Conservation (phyloP, 768 basidiomycete species). For the Holtermannia corniformis region DNA sequence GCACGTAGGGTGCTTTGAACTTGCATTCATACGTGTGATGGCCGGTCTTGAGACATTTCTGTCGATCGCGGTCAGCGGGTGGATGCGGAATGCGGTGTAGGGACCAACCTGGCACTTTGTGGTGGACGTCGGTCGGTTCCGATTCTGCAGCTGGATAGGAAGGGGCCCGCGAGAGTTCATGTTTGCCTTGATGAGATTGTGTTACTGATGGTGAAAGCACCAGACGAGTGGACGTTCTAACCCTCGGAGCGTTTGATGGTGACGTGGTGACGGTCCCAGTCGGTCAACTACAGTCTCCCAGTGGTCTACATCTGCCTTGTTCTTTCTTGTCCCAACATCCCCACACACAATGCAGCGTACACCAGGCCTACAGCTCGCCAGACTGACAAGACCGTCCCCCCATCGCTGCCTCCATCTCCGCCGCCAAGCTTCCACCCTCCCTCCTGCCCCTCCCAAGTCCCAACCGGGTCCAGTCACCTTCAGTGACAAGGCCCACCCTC, state of each 20-base stretch:
- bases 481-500: constrained; percentile 21
- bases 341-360: not conserved
- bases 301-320: too few relatives aligned
- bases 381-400: not conserved
- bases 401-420: not conserved
- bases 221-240: too few relatives aligned
- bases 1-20: constrained; percentile 64
- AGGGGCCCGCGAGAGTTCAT: not conserved
- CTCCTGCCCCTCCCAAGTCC: not conserved
- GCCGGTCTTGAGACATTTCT: constrained; percentile 48
- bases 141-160: not conserved
- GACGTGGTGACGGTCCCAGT: too few relatives aligned
- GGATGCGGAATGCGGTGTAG: not conserved
- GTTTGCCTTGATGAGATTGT: not conserved
- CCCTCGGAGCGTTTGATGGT: too few relatives aligned
- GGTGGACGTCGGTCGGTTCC: not conserved
- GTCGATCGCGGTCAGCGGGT: not conserved
- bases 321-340: too few relatives aligned
- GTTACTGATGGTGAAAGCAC: not conserved
- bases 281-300: too few relatives aligned
- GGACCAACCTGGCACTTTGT: constrained; percentile 2
- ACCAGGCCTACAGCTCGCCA: not conserved
- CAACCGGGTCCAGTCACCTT: constrained; percentile 23
- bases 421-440: not conserved
- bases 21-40: constrained; percentile 93